These are phyloP conservation scores for Suillus brevipes DNA, from an alignment of 768 basidiomycete species.

Conservation along the genomic window DNA sequence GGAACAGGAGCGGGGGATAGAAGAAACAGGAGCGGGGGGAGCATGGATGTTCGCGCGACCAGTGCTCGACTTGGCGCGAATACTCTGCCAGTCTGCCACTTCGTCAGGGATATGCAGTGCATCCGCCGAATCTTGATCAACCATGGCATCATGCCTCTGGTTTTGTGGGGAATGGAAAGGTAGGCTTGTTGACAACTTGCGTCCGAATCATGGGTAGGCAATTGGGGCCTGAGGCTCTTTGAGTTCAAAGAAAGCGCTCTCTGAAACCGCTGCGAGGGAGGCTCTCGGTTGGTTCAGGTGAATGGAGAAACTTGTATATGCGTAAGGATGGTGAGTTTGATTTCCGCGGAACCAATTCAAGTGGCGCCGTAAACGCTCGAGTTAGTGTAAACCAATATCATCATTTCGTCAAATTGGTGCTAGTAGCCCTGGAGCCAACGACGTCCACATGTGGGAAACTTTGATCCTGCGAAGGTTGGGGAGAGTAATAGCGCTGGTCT, in stretches of 20 bases:
- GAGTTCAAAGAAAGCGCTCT: neutral
- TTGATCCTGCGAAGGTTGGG: too few relatives aligned
- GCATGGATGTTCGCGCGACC: neutral
- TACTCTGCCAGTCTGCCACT: neutral
- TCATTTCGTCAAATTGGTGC: too few relatives aligned
- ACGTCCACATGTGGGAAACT: too few relatives aligned
- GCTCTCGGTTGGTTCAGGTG: neutral
- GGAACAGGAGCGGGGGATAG: neutral
- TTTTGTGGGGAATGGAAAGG: neutral
- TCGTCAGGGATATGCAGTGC: neutral
- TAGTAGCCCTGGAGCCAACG: too few relatives aligned
- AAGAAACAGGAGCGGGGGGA: neutral
- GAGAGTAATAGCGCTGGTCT: too few relatives aligned
- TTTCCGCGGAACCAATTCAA: too few relatives aligned
- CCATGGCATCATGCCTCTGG: constrained; percentile 3
- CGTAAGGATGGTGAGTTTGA: too few relatives aligned
- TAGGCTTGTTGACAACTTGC: too few relatives aligned
- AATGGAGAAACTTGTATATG: neutral
- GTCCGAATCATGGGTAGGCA: too few relatives aligned
- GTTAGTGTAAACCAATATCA: too few relatives aligned
- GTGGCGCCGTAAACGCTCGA: too few relatives aligned
- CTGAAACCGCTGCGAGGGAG: neutral
- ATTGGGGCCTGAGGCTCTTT: too few relatives aligned
- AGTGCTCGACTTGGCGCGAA: constrained; percentile 6
- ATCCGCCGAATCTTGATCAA: neutral